Percentiles rank a stretch among this genome's conserved stretches.
phyloP scores from a whole-genome alignment of 257 asterid species.

The Ehretia macrophylla region DNA sequence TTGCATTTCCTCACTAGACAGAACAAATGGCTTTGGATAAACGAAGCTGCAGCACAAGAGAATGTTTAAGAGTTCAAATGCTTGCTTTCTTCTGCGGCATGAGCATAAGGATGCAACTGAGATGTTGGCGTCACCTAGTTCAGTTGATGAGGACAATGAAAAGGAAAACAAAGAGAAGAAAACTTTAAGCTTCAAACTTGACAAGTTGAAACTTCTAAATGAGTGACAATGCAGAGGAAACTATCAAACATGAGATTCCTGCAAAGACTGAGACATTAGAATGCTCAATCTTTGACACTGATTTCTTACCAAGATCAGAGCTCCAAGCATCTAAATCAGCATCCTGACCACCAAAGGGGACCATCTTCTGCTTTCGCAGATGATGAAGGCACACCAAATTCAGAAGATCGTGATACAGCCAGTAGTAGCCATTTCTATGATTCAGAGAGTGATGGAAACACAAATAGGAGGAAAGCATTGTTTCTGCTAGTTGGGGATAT shows the following conservation, averaged over 20 bases:
- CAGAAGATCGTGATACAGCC: not conserved
- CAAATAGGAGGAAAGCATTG: constrained; percentile 11
- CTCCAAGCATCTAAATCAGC: constrained; percentile 2
- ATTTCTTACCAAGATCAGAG: constrained; percentile 10
- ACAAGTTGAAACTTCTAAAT: constrained; percentile 5
- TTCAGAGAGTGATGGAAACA: constrained; percentile 10
- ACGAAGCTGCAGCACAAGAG: constrained; percentile 1
- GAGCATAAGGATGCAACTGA: no score
- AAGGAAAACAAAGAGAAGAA: constrained; percentile 1
- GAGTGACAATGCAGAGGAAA: not conserved
- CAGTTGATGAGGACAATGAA: not conserved
- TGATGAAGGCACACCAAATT: constrained; percentile 9
- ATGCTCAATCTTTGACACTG: constrained; percentile 13
- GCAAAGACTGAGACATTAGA: constrained; percentile 5
- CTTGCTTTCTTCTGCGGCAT: not conserved
- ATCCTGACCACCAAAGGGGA: not conserved
- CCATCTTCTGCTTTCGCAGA: constrained; percentile 10
- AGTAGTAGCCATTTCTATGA: not conserved
- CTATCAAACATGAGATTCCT: not conserved
- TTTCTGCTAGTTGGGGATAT: constrained; percentile 12
- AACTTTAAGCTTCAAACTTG: not conserved
- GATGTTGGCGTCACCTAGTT: not conserved
- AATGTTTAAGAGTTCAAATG: not conserved
- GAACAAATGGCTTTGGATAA: constrained; percentile 6
- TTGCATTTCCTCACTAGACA: constrained; percentile 9